Conservation (phyloP, 495 filamentous ascomycete species). For the Cryomyces minteri region DNA sequence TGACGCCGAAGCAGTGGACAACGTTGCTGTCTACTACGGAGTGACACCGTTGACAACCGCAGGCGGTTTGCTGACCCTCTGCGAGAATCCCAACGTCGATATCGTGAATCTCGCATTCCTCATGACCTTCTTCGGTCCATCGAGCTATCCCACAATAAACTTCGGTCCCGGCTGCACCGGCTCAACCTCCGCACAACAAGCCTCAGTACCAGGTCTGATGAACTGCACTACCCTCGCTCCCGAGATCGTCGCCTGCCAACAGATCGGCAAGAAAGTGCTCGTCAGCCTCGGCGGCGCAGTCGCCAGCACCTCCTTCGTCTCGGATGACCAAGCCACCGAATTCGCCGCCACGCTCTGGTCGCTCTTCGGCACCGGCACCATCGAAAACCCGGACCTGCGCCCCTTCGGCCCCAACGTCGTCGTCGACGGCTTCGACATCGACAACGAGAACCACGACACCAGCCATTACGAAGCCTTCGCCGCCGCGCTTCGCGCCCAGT, state of each 20-base stretch:
- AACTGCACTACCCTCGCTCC: slow-evolving; percentile 27
- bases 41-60: too few species aligned
- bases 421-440: slow-evolving; percentile 24
- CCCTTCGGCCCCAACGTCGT: slow-evolving; percentile 18
- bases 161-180: slow-evolving; percentile 16
- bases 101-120: slow-evolving; percentile 34
- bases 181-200: slow-evolving; percentile 4
- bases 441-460: slow-evolving; percentile 19
- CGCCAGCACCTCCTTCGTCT: slow-evolving; percentile 18
- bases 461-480: slow-evolving; percentile 17
- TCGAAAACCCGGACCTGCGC: slow-evolving; percentile 10
- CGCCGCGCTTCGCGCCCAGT: slow-evolving; percentile 10
- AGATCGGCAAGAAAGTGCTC: slow-evolving; percentile 21
- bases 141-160: slow-evolving; percentile 19
- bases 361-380: slow-evolving; percentile 35
- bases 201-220: slow-evolving; percentile 17
- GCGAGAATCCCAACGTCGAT: slow-evolving; percentile 2
- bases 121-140: slow-evolving; percentile 17
- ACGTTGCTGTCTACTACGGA: too few species aligned
- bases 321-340: slow-evolving; percentile 17
- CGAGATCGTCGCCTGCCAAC: slow-evolving; percentile 19
- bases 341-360: slow-evolving; percentile 47
- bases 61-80: too few species aligned
- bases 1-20: too few species aligned
- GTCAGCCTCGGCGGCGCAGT: slow-evolving; percentile 19